Percentiles rank a stretch among this genome's conserved stretches.
phyloP scores from a whole-genome alignment of 2,329 filamentous ascomycete genomes.

The Hymenoscyphus repandus region DNA sequence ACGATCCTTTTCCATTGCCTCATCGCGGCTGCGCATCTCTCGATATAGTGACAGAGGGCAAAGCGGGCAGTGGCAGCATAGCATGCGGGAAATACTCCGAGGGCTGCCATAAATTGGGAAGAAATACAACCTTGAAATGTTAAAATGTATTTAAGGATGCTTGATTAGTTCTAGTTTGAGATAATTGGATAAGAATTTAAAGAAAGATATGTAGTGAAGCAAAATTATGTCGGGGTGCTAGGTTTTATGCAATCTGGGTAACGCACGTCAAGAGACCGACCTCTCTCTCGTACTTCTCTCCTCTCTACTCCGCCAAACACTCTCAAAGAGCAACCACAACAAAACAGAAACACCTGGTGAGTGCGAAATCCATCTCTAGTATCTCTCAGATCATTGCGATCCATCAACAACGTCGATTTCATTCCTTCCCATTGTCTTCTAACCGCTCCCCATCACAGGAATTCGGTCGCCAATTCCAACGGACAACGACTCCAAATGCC shows the following conservation, averaged over 20 bases:
- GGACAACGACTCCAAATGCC: constrained; percentile 29
- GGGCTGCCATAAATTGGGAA: constrained; percentile 1
- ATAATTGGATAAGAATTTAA: constrained; percentile 13
- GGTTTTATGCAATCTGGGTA: constrained; percentile 4
- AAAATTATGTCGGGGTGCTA: constrained; percentile 12
- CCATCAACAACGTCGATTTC: constrained; percentile 11
- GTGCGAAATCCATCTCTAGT: constrained; percentile 15
- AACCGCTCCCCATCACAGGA: constrained; percentile 20
- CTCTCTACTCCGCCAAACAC: constrained; percentile 18
- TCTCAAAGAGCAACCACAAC: constrained; percentile 11
- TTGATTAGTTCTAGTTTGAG: constrained; percentile 11
- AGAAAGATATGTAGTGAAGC: constrained; percentile 13
- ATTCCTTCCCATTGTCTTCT: constrained; percentile 15
- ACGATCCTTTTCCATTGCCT: not conserved
- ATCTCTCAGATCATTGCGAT: constrained; percentile 10
- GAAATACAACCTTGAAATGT: constrained; percentile 1
- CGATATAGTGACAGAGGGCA: not conserved
- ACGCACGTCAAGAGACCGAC: constrained; percentile 1
- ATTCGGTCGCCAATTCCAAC: constrained; percentile 24
- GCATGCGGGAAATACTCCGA: constrained; percentile 5
- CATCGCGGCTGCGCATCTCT: not conserved
- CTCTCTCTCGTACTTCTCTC: constrained; percentile 14
- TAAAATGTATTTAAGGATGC: not conserved
- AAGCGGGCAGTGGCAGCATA: not conserved
- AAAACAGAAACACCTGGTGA: constrained; percentile 21